These are phyloP conservation scores for Kokia cookei DNA, from an alignment of 441 rosid genomes.

Conservation along the genomic window DNA sequence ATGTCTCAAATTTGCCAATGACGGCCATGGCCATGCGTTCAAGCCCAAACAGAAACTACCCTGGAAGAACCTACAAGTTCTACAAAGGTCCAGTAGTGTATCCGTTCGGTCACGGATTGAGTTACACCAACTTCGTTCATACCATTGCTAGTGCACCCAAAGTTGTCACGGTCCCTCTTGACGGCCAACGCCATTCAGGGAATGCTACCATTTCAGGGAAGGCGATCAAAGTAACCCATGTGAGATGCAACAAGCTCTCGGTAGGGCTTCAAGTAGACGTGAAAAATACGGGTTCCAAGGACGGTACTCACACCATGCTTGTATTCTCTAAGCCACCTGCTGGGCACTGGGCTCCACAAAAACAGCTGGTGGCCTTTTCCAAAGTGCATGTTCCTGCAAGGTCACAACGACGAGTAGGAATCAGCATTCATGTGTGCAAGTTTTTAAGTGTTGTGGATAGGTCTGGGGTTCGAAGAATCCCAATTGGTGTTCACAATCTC, in stretches of 20 bases:
- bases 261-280: slow-evolving; percentile 63
- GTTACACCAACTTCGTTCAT: slow-evolving; percentile 69
- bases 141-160: slow-evolving; percentile 52
- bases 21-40: slow-evolving; percentile 84
- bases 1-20: slow-evolving; percentile 65
- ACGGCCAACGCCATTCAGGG: slow-evolving; percentile 32
- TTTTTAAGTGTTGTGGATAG: slow-evolving; percentile 72
- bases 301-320: slow-evolving; percentile 63
- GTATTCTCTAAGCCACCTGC: slow-evolving; percentile 66
- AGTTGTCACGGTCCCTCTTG: slow-evolving; percentile 39
- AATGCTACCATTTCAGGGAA: slow-evolving; percentile 39
- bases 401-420: slow-evolving; percentile 35
- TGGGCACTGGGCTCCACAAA: slow-evolving; percentile 67
- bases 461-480: slow-evolving; percentile 77
- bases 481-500: slow-evolving; percentile 67
- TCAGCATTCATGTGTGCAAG: slow-evolving; percentile 83
- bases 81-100: slow-evolving; percentile 75
- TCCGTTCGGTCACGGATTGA: slow-evolving; percentile 82
- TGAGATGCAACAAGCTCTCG: slow-evolving; percentile 48
- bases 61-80: slow-evolving; percentile 88
- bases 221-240: slow-evolving; percentile 66
- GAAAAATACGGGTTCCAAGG: slow-evolving; percentile 54
- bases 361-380: slow-evolving; percentile 72
- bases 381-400: slow-evolving; percentile 56
- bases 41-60: slow-evolving; percentile 39